These are phyloP conservation scores for Mucor ambiguus DNA, from an alignment of 371 early-diverging fungal species.

Conservation along the genomic window DNA sequence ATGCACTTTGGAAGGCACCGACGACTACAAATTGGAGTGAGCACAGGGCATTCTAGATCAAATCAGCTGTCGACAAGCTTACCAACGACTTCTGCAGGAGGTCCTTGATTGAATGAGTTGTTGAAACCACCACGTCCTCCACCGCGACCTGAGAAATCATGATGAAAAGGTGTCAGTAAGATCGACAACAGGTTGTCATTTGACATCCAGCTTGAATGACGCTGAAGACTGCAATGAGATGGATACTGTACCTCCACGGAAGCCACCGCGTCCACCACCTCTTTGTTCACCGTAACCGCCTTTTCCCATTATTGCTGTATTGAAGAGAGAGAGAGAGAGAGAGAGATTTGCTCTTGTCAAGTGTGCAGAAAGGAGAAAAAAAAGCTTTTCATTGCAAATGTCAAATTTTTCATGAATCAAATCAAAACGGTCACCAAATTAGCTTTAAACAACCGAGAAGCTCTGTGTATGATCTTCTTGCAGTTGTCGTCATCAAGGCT, in stretches of 20 bases:
- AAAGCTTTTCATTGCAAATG: not conserved
- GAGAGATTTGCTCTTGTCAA: not conserved
- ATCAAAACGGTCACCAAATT: not conserved
- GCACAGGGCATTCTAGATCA: not conserved
- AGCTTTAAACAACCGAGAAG: conserved; percentile 1
- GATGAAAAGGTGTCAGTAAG: not conserved
- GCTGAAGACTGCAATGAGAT: not conserved
- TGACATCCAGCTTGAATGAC: not conserved
- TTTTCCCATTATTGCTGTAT: conserved; percentile 37
- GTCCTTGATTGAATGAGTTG: conserved; percentile 68
- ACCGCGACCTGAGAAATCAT: conserved; percentile 45
- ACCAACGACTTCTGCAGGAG: conserved; percentile 80
- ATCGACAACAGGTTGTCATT: not conserved
- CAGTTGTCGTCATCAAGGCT: not conserved
- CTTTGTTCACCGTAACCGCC: conserved; percentile 49
- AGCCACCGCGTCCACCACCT: conserved; percentile 48
- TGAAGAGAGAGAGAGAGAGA: not conserved
- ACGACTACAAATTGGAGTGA: conserved; percentile 59
- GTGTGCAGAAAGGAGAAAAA: not conserved
- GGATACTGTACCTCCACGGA: conserved; percentile 40
- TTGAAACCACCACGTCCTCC: conserved; percentile 74
- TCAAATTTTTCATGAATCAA: conserved; percentile 2
- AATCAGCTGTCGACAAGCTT: conserved; percentile 14
- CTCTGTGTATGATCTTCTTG: not conserved
- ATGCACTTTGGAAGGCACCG: conserved; percentile 92